Base-by-base conservation (phyloP, 768 basidiomycete genomes). In the Porphyrellus cyaneotinctus region DNA sequence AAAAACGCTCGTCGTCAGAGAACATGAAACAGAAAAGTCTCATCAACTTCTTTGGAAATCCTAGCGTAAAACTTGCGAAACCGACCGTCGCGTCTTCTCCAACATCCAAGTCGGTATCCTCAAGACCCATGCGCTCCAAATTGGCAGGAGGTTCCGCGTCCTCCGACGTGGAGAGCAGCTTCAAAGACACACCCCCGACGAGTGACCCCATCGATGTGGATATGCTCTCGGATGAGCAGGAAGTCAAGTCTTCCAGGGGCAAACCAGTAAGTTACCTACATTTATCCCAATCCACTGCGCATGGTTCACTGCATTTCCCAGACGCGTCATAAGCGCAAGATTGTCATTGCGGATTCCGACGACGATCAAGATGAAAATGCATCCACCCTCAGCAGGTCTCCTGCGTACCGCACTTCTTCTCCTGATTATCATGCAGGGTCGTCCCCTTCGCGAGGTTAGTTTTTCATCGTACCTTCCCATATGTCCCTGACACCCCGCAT, bases 171-270 rank as follows among this genome's bases (percentile, higher is more conserved):
- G 73, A 71, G 18, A 75, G 73, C 46, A 85, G 75, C 57, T 49
- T 61, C 36, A 72, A 70, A 26, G 77, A 79, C 15, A 88, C 87
- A 2, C 88, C 89, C 24, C 88, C 88, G 0, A 87, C 87, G 3
- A 91, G 88, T 57, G 87, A 91, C 51, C 75, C 80, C 26, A 79
- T 90, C 51, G 88, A 91, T 58, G 78, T 91, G 11, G 88, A 90
- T 63, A 84, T 88, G 82, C 57, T 83, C 44, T 76, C 75, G 9
- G 78, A 76, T 30, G 58, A 68, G 2, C 79, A 53, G 17, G 12
- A 75, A 13, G 79, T 78, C 37, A 78, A 77, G 20, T 70, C 73
- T 23, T 63, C 66, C 18, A 56, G 59, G 56, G 52, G 50, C 63
- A 65, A 43, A 65, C 69, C 57, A 48, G 78, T 78, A 53, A 51